Evolutionary conservation across 768 basidiomycete species (phyloP), one percentile per base, ranked within the genome.

Genomic region (Lactarius sp.): DNA sequence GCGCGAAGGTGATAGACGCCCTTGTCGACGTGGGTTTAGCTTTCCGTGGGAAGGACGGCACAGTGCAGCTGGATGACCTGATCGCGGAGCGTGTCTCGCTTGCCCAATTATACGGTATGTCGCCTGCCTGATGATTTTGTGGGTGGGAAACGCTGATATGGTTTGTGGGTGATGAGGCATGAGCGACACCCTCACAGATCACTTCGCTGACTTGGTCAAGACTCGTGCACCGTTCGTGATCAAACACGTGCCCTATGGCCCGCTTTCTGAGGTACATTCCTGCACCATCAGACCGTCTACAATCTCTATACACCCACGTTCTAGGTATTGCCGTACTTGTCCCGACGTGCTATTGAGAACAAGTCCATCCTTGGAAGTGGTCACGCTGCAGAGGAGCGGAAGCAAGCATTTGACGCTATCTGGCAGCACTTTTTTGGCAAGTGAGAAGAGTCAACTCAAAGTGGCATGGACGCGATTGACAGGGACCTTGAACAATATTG

Each of bases 321-420:
- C 64, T 56, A 89, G 85, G 89, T 93, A 10, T 87, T 97, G 85
- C 94, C 95, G 0, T 98, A 96, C 73, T 81, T 97, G 9, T 82
- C 87, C 46, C 82, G 94, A 37, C 80, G 95, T 16, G 94, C 94
- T 0, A 86, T 94, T 51, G 94, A 97, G 84, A 97, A 98, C 78
- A 95, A 93, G 74, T 87, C 87, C 0, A 80, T 97, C 2, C 81
- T 98, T 33, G 89, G 87, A 16, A 77, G 82, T 20, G 89, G 88
- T 1, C 84, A 80, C 13, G 92, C 92, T 0, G 74, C 75, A 2
- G 77, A 78, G 27, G 91, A 92, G 73, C 77, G 87, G 27, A 73
- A 73, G 61, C 72, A 84, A 36, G 85, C 86, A 2, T 80, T 79
- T 51, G 71, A 70, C 12, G 83, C 84, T 70, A 80, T 92, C 46